Conservation (phyloP, 2,329 filamentous ascomycete species). For the Trichoderma sp. region DNA sequence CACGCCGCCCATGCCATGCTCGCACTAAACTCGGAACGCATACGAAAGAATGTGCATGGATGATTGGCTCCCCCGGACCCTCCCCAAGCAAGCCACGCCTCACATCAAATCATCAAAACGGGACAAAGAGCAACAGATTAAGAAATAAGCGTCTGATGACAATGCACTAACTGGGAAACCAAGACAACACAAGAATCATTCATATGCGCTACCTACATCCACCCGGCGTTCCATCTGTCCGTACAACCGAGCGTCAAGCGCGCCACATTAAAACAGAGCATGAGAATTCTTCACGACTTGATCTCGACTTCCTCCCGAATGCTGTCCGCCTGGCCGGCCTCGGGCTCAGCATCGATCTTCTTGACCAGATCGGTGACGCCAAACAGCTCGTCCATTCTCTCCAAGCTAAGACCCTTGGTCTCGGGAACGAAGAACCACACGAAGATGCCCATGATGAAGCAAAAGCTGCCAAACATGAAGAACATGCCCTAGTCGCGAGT, state of each 20-base stretch:
- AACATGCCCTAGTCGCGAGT: constrained; percentile 52
- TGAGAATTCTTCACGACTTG: constrained; percentile 17
- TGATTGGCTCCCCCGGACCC: not conserved
- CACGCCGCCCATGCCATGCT: not conserved
- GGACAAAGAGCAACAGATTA: not conserved
- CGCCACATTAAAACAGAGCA: not conserved
- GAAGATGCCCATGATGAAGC: constrained; percentile 62
- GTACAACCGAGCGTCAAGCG: not conserved
- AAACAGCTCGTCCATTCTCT: constrained; percentile 66
- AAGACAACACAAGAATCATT: not conserved
- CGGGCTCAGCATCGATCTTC: constrained; percentile 33
- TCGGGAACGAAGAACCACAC: constrained; percentile 68
- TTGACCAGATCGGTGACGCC: constrained; percentile 49
- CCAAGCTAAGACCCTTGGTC: constrained; percentile 63
- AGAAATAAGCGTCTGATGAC: not conserved
- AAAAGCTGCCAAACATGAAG: constrained; percentile 66
- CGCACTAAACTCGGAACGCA: not conserved
- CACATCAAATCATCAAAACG: not conserved
- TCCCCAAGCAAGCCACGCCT: not conserved
- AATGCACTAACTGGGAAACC: not conserved
- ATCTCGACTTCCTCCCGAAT: constrained; percentile 27
- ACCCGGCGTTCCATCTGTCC: not conserved
- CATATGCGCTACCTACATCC: not conserved
- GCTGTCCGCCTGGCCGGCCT: constrained; percentile 27
- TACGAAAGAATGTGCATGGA: not conserved